A percentile compares a stretch with the other conserved stretches of the same genome.
Evolutionary conservation across 768 basidiomycete genomes (phyloP).

Genomic region (Grammothele lineata): DNA sequence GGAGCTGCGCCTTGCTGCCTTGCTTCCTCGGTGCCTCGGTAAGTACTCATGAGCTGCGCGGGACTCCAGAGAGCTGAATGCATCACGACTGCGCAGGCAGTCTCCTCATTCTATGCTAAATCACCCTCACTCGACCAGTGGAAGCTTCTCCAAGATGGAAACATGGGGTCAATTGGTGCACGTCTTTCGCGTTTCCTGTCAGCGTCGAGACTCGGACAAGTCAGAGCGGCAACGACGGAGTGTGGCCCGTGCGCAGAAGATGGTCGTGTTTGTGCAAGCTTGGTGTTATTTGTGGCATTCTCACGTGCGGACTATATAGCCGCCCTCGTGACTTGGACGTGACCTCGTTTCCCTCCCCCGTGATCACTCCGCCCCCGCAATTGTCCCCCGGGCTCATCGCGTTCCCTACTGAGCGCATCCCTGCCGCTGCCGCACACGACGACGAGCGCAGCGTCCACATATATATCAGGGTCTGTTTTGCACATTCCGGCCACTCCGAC

Average conservation of each 20-base stretch:
- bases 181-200: too few relatives aligned
- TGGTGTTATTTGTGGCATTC: slow-evolving; percentile 22
- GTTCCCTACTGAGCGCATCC: slow-evolving; percentile 13
- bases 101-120: too few relatives aligned
- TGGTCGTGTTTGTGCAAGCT: slow-evolving; percentile 26
- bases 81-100: too few relatives aligned
- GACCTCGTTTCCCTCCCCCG: slow-evolving; percentile 38
- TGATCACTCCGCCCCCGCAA: slow-evolving; percentile 33
- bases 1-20: too few relatives aligned
- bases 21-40: too few relatives aligned
- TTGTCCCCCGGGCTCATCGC: slow-evolving; percentile 16
- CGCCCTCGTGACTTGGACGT: slow-evolving; percentile 39
- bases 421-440: slow-evolving; percentile 5
- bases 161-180: too few relatives aligned
- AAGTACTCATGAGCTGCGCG: too few relatives aligned
- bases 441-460: neutral
- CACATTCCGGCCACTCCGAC: neutral
- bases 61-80: too few relatives aligned
- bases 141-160: too few relatives aligned
- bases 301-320: slow-evolving; percentile 31
- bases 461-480: neutral
- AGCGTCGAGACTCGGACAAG: too few relatives aligned
- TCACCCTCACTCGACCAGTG: too few relatives aligned
- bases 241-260: slow-evolving; percentile 19
- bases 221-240: too few relatives aligned